Evolutionary conservation across 2,329 filamentous ascomycete genomes (phyloP), one percentile per base, ranked within the genome.

Genomic region (Colletotrichum sojae): DNA sequence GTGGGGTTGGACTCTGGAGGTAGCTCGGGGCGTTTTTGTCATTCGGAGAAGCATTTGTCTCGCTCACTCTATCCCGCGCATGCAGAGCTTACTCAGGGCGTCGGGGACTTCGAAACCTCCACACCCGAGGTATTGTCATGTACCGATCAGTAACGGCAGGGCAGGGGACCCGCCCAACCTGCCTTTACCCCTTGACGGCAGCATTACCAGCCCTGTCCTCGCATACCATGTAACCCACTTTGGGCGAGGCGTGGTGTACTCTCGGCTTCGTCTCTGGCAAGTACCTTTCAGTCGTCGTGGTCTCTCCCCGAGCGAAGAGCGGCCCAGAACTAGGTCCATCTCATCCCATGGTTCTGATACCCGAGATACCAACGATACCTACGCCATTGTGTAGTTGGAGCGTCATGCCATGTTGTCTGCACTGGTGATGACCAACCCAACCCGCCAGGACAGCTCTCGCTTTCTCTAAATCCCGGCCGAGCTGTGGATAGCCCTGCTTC

Each of bases 31-130:
- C 43, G 52, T 58, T 67, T 40, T 31, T 45, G 62, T 55, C 55
- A 43, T 31, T 66, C 36, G 61, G 61, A 39, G 64, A 55, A 31
- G 20, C 20, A 40, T 52, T 45, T 25, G 18, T 52, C 27, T 48
- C 40, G 22, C 54, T 10, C 22, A n/a, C 51, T 61, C n/a, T 27
- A 45, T 58, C 25, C 31, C 31, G 57, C 54, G 56, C 67, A 58
- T 70, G 67, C 67, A 70, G 57, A 70, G 67, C 67, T 70, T 70
- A 63, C 67, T 70, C 64, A 67, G 45, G 55, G 10, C 31, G 8
- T 70, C 67, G 67, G 67, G 39, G 63, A 59, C 67, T 67, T 68
- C 43, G 48, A 52, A 49, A 55, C 57, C 52, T 68, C 67, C 63
- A 70, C 67, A 43, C 27, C 67, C 63, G 52, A 70, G 27, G 67